Evolutionary conservation across 2,329 filamentous ascomycete genomes (phyloP), one percentile per base, ranked within the genome.

Genomic region (Penicillium polonicum): DNA sequence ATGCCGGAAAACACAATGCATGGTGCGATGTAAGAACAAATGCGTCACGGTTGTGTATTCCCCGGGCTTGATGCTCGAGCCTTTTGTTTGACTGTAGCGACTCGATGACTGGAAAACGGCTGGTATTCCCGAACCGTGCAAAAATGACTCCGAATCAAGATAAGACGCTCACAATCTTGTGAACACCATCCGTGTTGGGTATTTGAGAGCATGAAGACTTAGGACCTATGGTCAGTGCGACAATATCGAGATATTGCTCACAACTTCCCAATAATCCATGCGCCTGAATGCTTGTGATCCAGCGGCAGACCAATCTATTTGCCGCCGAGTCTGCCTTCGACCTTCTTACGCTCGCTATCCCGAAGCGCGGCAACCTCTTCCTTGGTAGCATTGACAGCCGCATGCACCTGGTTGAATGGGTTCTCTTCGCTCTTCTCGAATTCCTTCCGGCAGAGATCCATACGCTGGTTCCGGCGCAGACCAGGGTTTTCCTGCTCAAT

Each of bases 381-480:
- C 76, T 85, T 88, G 23, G 83, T 84, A 53, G 90, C 85, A 75
- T 99, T 90, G 77, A 91, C 95, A 3, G 81, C 75, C 2, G 86
- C 90, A 51, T 80, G 85, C 17, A 88, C 87, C 78, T 96, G 91
- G 78, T 96, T 96, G 79, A 96, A 94, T 15, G 94, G 94, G 75
- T 99, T 99, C 68, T 97, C 93, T 1, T 90, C 88, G 70, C 89
- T 90, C 81, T 91, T 95, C 76, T 96, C 89, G 74, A 97, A 99
- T 79, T 97, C 94, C 81, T 96, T 95, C 61, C 85, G 78, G 65
- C 96, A 90, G 70, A 88, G 82, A 62, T 93, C 89, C 69, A 92
- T 87, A 76, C 90, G 88, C 83, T 97, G 92, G 67, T 95, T 85
- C 66, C 90, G 81, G 57, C 92, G 82, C 71, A 97, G 75, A 0